A percentile compares a stretch with the other conserved stretches of the same genome.
Conservation (phyloP, 805 yeast genomes). For the Tetrapisispora iriomotensis region DNA sequence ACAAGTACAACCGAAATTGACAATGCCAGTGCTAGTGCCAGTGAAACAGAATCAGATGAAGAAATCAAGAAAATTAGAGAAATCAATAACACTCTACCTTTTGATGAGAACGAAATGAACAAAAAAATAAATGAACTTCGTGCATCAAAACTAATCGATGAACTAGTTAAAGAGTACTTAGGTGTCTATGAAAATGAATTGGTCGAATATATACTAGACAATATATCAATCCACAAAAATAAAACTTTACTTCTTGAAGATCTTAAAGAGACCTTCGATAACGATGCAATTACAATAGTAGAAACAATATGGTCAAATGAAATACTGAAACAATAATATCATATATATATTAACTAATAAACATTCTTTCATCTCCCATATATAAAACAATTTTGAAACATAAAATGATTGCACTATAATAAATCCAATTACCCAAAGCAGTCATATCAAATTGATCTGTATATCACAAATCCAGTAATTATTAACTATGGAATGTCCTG, state of each 20-base stretch:
- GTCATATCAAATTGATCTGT: no score
- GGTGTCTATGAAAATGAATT: constrained; percentile 28
- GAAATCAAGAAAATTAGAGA: neutral
- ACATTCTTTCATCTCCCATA: no score
- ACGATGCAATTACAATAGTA: constrained; percentile 22
- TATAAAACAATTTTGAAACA: no score
- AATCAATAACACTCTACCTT: constrained; percentile 6
- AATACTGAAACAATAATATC: neutral
- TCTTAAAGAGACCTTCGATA: constrained; percentile 27
- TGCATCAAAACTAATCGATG: constrained; percentile 19
- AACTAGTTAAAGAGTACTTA: constrained; percentile 24
- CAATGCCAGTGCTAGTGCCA: constrained; percentile 6
- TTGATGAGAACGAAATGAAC: constrained; percentile 11
- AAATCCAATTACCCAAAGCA: no score
- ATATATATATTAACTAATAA: no score
- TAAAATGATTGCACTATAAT: no score
- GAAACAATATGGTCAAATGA: constrained; percentile 20
- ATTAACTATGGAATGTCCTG: no score
- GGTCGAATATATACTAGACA: constrained; percentile 25
- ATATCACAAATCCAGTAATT: no score
- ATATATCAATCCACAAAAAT: constrained; percentile 18
- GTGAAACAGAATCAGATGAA: constrained; percentile 3
- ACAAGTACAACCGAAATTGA: constrained; percentile 9
- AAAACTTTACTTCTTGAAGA: constrained; percentile 18
- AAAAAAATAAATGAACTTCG: constrained; percentile 10